Evolutionary conservation across 1,284 basidiomycete species (phyloP).

Genomic region (Lignosus rhinocerotis): DNA sequence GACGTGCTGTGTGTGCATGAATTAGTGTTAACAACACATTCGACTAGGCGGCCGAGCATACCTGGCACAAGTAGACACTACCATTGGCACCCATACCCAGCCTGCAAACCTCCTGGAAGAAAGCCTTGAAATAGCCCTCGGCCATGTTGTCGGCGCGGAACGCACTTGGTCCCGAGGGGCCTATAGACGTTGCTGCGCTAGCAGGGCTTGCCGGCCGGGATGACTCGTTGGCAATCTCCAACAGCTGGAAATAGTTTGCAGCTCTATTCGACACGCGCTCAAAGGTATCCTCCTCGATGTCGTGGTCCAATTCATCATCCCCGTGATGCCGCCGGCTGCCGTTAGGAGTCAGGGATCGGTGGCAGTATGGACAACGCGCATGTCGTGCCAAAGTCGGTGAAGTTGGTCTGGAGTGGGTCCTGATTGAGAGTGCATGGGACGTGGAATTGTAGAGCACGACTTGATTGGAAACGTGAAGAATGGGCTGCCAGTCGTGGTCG

Average conservation of each 20-base stretch:
- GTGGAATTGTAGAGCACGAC: slow-evolving; percentile 87
- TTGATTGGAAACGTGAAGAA: slow-evolving; percentile 79
- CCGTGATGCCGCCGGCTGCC: slow-evolving; percentile 14
- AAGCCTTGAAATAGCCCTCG: slow-evolving; percentile 82
- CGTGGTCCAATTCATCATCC: slow-evolving; percentile 21
- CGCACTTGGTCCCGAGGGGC: slow-evolving; percentile 14
- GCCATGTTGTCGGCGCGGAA: slow-evolving; percentile 73
- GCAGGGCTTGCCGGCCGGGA: slow-evolving; percentile 58
- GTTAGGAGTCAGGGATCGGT: slow-evolving; percentile 49
- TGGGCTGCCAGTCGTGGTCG: slow-evolving; percentile 61
- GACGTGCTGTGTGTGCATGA: slow-evolving; percentile 56
- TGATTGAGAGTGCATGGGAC: slow-evolving; percentile 81
- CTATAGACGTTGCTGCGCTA: background rate
- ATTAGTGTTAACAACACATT: background rate
- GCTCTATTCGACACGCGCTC: slow-evolving; percentile 44
- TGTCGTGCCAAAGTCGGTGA: slow-evolving; percentile 18
- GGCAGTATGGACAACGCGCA: slow-evolving; percentile 70
- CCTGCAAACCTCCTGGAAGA: slow-evolving; percentile 85
- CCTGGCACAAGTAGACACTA: slow-evolving; percentile 84
- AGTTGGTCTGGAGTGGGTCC: slow-evolving; percentile 35
- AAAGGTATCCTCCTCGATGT: slow-evolving; percentile 25
- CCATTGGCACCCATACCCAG: slow-evolving; percentile 94
- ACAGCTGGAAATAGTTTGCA: slow-evolving; percentile 74
- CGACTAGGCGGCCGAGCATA: slow-evolving; percentile 33
- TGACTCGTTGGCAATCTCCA: slow-evolving; percentile 68